These are phyloP conservation scores for Hypoxylon lienhwacheense DNA, from an alignment of 495 filamentous ascomycete genomes.

Conservation along the genomic window DNA sequence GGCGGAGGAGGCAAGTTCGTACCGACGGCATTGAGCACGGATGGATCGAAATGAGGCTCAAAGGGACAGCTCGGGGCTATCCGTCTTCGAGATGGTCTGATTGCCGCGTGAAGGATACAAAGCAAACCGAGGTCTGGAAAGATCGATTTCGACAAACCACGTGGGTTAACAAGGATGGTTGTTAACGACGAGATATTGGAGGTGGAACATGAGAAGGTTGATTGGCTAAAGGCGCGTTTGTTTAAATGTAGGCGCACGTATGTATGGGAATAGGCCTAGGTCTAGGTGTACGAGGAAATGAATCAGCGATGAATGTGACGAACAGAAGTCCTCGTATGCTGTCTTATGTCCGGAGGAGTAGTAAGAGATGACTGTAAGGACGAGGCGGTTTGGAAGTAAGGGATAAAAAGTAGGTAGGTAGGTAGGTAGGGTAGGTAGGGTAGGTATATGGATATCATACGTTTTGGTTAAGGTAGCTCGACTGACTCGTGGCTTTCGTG, in stretches of 20 bases:
- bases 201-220: conserved; percentile 16
- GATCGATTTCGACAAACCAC: conserved; percentile 26
- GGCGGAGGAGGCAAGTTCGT: conserved; percentile 50
- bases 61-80: conserved; percentile 31
- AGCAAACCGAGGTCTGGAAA: conserved; percentile 13
- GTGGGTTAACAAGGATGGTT: conserved; percentile 23
- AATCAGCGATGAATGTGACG: too few species aligned
- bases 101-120: conserved; percentile 11
- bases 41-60: conserved; percentile 20
- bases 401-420: not conserved
- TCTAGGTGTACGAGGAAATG: not conserved
- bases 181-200: conserved; percentile 15
- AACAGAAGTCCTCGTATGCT: too few species aligned
- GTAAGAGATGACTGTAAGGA: not conserved
- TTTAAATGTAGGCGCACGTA: conserved; percentile 6
- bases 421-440: not conserved
- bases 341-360: not conserved
- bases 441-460: conserved; percentile 20
- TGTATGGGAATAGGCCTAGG: not conserved
- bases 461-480: conserved; percentile 7
- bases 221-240: conserved; percentile 23
- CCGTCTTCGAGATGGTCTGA: conserved; percentile 31
- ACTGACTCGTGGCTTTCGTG: conserved; percentile 13
- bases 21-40: conserved; percentile 45
- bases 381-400: conserved; percentile 3